Evolutionary conservation across 176 grass and related monocot genomes (phyloP), one percentile per base, ranked within the genome.

Genomic region (Elymus sibiricus): DNA sequence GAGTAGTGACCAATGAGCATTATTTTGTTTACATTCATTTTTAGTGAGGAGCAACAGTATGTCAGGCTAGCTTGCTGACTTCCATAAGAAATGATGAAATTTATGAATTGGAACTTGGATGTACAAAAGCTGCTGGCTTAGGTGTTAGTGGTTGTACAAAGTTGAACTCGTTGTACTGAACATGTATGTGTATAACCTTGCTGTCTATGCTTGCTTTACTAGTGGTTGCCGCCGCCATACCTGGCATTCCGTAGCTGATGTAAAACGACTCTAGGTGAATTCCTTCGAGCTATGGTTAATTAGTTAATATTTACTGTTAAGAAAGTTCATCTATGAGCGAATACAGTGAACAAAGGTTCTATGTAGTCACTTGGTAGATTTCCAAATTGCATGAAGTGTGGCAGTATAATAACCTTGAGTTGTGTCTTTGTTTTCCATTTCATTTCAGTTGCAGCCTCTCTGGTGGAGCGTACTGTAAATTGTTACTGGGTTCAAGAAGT

Each of bases 391-490:
- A 59, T 12, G 68, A 77, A 46, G 29, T 53, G 16, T 77, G 67
- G 12, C 44, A 68, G 51, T 47, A 59, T 44, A 62, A 63, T 31
- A 70, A 11, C 0, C 4, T 64, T 82, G 9, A 70, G 59, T 7
- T 31, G 1, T 62, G 38, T 3, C 14, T 49, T 86, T n/a, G 9
- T 60, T 60, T 60, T 78, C 60, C n/a, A 0, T 68, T 86, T 22
- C 42, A 77, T 82, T 24, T 60, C 22, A 22, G 19, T 55, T 82
- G 72, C 88, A 86, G 87, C 26, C 15, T 40, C 43, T 84, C 60
- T 22, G 21, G 61, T 56, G 4, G 10, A 40, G 12, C 7, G 7
- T 59, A 5, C 58, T 22, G 63, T 82, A 40, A 37, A 53, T 21
- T 78, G 29, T 40, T 64, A 70, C 5, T 60, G 25, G 21, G 19